These are phyloP conservation scores for Cystobasidium onofrii DNA, from an alignment of 768 basidiomycete genomes.

Conservation along the genomic window DNA sequence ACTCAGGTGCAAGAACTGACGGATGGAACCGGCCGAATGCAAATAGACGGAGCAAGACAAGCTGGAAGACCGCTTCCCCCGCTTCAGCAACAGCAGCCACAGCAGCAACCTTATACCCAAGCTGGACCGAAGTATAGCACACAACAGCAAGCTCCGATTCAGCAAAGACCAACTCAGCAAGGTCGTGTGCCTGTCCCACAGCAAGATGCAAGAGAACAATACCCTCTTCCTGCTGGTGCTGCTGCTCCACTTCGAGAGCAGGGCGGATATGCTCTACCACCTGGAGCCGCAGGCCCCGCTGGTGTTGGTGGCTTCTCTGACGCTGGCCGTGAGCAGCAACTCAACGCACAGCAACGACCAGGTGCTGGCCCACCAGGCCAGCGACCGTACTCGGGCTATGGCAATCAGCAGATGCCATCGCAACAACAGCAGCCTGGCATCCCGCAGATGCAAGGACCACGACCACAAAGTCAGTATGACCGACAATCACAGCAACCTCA, in stretches of 20 bases:
- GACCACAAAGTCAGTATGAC: conserved; percentile 25
- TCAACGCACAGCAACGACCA: background rate
- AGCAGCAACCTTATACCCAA: background rate
- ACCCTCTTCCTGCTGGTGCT: conserved; percentile 20
- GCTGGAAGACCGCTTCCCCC: background rate
- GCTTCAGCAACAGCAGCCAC: background rate
- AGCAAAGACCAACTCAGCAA: background rate
- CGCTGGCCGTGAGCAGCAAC: background rate
- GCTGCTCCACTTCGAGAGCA: conserved; percentile 19
- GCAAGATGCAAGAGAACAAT: conserved; percentile 16
- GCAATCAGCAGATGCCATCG: background rate
- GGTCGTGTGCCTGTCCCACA: conserved; percentile 36
- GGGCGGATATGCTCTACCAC: background rate
- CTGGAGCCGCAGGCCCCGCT: conserved; percentile 8
- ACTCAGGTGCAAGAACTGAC: background rate
- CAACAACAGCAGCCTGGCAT: conserved; percentile 30
- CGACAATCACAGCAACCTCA: conserved; percentile 31
- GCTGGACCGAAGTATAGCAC: background rate
- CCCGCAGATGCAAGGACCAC: conserved; percentile 15
- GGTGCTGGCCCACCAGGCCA: background rate
- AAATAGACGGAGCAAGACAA: conserved; percentile 11
- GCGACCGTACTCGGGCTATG: conserved; percentile 1
- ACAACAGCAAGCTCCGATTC: conserved; percentile 8
- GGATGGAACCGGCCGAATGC: conserved; percentile 10
- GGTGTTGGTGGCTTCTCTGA: background rate